Evolutionary conservation across 2,329 filamentous ascomycete genomes (phyloP).

Genomic region (Colletotrichum filicis): DNA sequence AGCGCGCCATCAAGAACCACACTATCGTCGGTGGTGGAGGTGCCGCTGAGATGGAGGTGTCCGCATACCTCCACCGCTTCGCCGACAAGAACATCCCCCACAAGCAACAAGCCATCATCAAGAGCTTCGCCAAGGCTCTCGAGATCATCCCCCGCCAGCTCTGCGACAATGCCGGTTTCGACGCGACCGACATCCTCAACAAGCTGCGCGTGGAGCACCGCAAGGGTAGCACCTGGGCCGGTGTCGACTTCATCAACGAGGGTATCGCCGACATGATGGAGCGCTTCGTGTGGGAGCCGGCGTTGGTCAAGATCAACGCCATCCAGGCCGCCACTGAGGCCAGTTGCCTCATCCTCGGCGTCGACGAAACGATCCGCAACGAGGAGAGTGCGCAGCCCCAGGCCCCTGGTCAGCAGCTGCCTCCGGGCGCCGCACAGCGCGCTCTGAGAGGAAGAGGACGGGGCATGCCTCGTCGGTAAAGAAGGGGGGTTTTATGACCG

Average conservation of each 20-base stretch:
- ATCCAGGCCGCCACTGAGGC: slow-evolving; percentile 97
- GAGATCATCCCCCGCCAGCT: slow-evolving; percentile 97
- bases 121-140: slow-evolving; percentile 95
- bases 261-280: slow-evolving; percentile 95
- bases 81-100: slow-evolving; percentile 92
- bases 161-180: slow-evolving; percentile 98
- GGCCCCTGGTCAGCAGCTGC: slow-evolving; percentile 79
- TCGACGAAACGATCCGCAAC: slow-evolving; percentile 99
- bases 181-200: slow-evolving; percentile 98
- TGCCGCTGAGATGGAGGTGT: slow-evolving; percentile 96
- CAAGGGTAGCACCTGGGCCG: slow-evolving; percentile 92
- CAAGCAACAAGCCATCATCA: slow-evolving; percentile 98
- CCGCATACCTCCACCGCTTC: slow-evolving; percentile 90
- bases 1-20: slow-evolving; percentile 95
- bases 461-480: slow-evolving; percentile 86
- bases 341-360: slow-evolving; percentile 91
- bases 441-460: slow-evolving; percentile 85
- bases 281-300: slow-evolving; percentile 97
- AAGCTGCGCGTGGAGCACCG: slow-evolving; percentile 95
- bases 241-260: slow-evolving; percentile 94
- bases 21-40: slow-evolving; percentile 96
- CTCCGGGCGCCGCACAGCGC: slow-evolving; percentile 87
- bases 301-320: slow-evolving; percentile 95
- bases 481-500: not conserved
- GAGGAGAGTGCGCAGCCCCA: slow-evolving; percentile 91